Percentiles rank a stretch among this genome's conserved stretches.
Evolutionary conservation across 1,284 basidiomycete species (phyloP).

Genomic region (Trichosporon sp.): DNA sequence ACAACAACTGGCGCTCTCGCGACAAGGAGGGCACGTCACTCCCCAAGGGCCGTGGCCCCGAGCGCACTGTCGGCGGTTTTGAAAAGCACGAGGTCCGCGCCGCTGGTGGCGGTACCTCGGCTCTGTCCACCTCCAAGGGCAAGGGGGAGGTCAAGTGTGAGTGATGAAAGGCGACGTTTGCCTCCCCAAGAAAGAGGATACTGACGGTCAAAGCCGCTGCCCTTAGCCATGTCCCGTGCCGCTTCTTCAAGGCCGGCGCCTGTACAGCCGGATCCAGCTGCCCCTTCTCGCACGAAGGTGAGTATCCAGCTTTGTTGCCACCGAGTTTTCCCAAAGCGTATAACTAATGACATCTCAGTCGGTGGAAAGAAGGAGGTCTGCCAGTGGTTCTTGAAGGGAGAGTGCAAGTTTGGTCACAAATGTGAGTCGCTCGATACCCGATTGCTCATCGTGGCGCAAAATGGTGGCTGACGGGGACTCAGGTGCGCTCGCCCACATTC

Average conservation of each 20-base stretch:
- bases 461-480: constrained; percentile 4
- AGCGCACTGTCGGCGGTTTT: constrained; percentile 34
- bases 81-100: constrained; percentile 31
- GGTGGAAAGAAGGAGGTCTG: constrained; percentile 85
- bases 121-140: constrained; percentile 17
- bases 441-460: background rate
- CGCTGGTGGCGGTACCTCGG: constrained; percentile 5
- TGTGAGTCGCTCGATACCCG: constrained; percentile 51
- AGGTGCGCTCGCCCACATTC: constrained; percentile 77
- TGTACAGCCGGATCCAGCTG: constrained; percentile 93
- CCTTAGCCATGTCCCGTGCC: constrained; percentile 93
- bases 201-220: constrained; percentile 19
- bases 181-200: no score
- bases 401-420: constrained; percentile 97
- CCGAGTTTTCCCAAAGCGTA: background rate
- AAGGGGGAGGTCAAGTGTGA: constrained; percentile 15
- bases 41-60: constrained; percentile 20
- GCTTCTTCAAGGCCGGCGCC: constrained; percentile 90
- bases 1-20: constrained; percentile 27
- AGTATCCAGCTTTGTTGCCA: constrained; percentile 10
- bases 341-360: constrained; percentile 46
- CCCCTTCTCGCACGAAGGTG: constrained; percentile 75
- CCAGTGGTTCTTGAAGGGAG: constrained; percentile 77
- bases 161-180: no score
- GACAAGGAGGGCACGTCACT: constrained; percentile 6